phyloP scores from a whole-genome alignment of 2,329 filamentous ascomycete species.

The Sclerotinia nivalis region DNA sequence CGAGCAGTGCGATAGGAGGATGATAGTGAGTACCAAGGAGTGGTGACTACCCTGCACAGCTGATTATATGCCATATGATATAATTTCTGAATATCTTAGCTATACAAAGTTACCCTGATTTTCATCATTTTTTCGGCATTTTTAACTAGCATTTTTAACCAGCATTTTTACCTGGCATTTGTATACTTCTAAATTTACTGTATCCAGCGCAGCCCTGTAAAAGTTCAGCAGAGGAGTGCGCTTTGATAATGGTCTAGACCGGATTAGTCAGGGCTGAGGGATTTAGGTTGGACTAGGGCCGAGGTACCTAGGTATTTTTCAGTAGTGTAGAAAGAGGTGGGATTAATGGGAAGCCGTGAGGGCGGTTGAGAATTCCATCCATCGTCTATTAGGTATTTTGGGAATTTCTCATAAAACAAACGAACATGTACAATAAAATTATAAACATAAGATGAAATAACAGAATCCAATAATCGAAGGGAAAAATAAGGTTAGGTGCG shows the following conservation, averaged over 20 bases:
- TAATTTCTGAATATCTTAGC: too few species aligned
- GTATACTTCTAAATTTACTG: neutral
- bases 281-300: neutral
- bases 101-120: neutral
- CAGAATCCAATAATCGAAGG: neutral
- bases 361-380: neutral
- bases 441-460: neutral
- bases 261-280: constrained; percentile 16
- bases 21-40: neutral
- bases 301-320: neutral
- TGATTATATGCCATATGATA: too few species aligned
- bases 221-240: neutral
- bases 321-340: neutral
- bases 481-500: constrained; percentile 7
- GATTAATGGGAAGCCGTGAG: neutral
- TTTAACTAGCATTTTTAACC: too few species aligned
- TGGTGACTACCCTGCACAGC: too few species aligned
- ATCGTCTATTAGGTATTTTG: neutral
- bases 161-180: too few species aligned
- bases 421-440: neutral
- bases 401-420: neutral
- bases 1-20: too few species aligned
- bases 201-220: constrained; percentile 3
- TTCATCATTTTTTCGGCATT: neutral
- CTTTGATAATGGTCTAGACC: constrained; percentile 4